A percentile compares a stretch with the other conserved stretches of the same genome.
Evolutionary conservation across 1,139 yeast species (phyloP).

Genomic region (Suhomyces choctaworum): DNA sequence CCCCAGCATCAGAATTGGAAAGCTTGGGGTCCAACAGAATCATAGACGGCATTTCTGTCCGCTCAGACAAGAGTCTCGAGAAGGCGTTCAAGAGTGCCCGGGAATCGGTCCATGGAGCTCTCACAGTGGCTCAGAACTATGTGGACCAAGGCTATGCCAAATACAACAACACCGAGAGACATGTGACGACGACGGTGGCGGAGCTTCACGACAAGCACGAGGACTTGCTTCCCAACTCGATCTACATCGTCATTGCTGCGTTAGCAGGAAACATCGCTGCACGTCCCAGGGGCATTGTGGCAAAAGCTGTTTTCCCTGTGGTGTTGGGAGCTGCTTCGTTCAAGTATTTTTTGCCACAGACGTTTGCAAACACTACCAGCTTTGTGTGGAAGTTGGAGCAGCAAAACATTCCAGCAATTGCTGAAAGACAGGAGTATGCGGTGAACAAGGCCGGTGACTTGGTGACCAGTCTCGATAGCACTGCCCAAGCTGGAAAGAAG

Average conservation of each 20-base stretch:
- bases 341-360: conserved; percentile 72
- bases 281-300: conserved; percentile 63
- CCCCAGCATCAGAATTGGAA: conserved; percentile 48
- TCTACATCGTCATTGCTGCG: conserved; percentile 72
- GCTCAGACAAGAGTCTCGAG: conserved; percentile 54
- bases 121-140: conserved; percentile 21
- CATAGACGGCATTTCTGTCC: conserved; percentile 59
- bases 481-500: conserved; percentile 39
- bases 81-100: conserved; percentile 49
- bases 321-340: conserved; percentile 70
- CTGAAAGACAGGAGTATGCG: conserved; percentile 60
- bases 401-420: conserved; percentile 62
- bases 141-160: conserved; percentile 43
- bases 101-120: conserved; percentile 23
- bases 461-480: conserved; percentile 40
- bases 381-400: conserved; percentile 70
- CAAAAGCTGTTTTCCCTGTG: conserved; percentile 64
- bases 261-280: conserved; percentile 80
- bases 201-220: conserved; percentile 71
- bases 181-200: conserved; percentile 66
- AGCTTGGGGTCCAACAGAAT: conserved; percentile 44
- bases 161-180: conserved; percentile 63
- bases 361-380: conserved; percentile 63
- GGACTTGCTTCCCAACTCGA: conserved; percentile 71
- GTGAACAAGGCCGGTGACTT: conserved; percentile 49